phyloP scores from a whole-genome alignment of 2,329 filamentous ascomycete genomes.

The Colletotrichum euphorbiae region DNA sequence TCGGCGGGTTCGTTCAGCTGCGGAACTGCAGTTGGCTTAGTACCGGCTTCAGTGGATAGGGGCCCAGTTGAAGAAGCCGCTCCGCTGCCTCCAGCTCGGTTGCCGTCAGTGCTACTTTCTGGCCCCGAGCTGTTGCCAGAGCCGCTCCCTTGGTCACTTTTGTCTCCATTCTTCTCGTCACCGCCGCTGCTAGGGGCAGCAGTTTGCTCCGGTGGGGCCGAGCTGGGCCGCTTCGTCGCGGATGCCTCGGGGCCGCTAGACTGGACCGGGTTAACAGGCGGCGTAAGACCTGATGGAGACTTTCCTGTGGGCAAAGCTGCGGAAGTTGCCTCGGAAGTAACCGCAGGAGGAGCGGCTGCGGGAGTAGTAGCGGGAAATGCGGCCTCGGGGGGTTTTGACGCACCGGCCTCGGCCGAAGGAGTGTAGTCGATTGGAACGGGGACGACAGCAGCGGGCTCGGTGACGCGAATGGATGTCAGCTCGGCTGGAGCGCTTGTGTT shows the following conservation, averaged over 20 bases:
- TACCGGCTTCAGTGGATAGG: background rate
- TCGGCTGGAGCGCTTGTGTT: conserved; percentile 10
- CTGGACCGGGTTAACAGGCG: conserved; percentile 22
- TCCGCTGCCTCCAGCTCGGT: background rate
- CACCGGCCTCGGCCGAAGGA: background rate
- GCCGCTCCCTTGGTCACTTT: background rate
- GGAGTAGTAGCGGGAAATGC: background rate
- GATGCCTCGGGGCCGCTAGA: background rate
- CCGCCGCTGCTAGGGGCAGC: background rate
- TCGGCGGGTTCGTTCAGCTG: background rate
- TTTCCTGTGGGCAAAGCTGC: background rate
- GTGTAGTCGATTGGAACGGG: conserved; percentile 12
- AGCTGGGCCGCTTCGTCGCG: background rate
- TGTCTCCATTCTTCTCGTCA: background rate
- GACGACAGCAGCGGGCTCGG: conserved; percentile 12
- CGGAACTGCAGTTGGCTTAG: conserved; percentile 10
- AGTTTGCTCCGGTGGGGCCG: background rate
- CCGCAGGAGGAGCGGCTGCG: background rate
- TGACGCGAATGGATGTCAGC: conserved; percentile 16
- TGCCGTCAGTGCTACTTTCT: background rate
- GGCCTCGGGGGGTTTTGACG: background rate
- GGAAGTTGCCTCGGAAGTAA: background rate
- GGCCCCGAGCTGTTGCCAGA: background rate
- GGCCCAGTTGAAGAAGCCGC: background rate
- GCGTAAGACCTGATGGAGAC: background rate